Conservation (phyloP, 2,329 filamentous ascomycete species). For the Penicillium glabrum region DNA sequence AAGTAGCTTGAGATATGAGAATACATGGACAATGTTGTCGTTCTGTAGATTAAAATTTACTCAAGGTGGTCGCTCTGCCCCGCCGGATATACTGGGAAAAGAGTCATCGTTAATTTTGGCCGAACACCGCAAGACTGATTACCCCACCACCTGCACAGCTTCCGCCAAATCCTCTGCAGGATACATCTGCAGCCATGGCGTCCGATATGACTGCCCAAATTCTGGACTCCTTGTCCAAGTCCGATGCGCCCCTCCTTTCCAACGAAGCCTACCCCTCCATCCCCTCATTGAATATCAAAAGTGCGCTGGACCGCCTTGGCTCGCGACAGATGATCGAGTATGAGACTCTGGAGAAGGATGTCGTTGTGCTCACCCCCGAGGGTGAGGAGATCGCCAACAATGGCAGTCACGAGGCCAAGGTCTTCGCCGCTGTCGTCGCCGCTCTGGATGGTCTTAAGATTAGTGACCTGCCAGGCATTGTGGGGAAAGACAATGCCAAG, state of each 20-base stretch:
- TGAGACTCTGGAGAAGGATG: constrained; percentile 77
- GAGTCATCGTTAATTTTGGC: constrained; percentile 37
- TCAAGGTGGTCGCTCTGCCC: constrained; percentile 20
- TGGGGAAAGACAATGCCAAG: constrained; percentile 50
- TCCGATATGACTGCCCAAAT: constrained; percentile 64
- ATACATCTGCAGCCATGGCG: constrained; percentile 38
- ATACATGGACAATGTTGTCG: not conserved
- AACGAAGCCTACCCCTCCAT: constrained; percentile 67
- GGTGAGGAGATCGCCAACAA: constrained; percentile 70
- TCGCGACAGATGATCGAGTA: constrained; percentile 87
- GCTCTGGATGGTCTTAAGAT: constrained; percentile 81
- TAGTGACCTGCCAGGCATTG: constrained; percentile 59
- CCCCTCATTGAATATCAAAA: constrained; percentile 72
- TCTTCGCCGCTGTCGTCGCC: constrained; percentile 71
- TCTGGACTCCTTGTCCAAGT: constrained; percentile 63
- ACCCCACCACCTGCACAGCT: constrained; percentile 6
- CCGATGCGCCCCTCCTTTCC: constrained; percentile 64
- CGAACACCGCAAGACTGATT: constrained; percentile 16
- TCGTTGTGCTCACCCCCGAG: constrained; percentile 72
- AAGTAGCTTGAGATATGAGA: not conserved
- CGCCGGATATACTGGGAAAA: constrained; percentile 30
- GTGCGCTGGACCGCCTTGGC: constrained; percentile 79
- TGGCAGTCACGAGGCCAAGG: constrained; percentile 79
- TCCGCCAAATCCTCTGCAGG: constrained; percentile 23
- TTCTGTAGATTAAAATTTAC: not conserved